Base-by-base conservation (phyloP, 2,329 filamentous ascomycete species). In the Pseudocercospora ulei region DNA sequence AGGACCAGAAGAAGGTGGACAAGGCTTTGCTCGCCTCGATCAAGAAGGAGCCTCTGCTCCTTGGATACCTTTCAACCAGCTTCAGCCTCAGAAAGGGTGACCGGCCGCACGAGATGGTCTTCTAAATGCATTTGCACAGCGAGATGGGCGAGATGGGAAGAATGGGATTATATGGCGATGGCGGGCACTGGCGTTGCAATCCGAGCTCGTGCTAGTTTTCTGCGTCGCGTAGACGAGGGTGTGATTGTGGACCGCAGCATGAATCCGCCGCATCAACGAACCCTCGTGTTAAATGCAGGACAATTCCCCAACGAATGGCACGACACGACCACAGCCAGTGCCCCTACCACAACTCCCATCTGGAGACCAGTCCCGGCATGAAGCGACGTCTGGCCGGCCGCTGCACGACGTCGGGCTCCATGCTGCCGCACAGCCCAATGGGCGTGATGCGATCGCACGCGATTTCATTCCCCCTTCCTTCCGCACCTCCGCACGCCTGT, bases 41-140 rank as follows among this genome's bases (percentile, higher is more conserved):
- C 76, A 96, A 96, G 83, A 95, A 96, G 80, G 86, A 93, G 69
- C 82, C 86, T 59, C 74, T 88, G 71, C 82, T 98, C 61, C 71
- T 78, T 66, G 84, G 80, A 73, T 98, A 98, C 79, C 84, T 98
- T 61, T 76, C 76, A 65, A 84, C 81, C 70, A 85, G 81, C 66
- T 98, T 98, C 83, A 92, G 83, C 79, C 80, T 98, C 71, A 83
- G 88, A 73, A 95, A 87, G 76, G 90, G 90, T 65, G 88, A 98
- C 78, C 87, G 88, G 81, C 90, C 90, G 72, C 90, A 98, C 75
- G 84, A 93, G 80, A 96, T 98, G 90, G 83, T 84, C 73, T 98
- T 88, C 79, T 98, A 95, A 72, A 78, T 48, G 47, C 44, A 46
- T 40, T n/a, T 43, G 39, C 33, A 39, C 17, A 24, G 31, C 23